Percentiles rank a stretch among this genome's conserved stretches.
Conservation (phyloP, 2,329 filamentous ascomycete species). For the Ceratocystis cubensis region DNA sequence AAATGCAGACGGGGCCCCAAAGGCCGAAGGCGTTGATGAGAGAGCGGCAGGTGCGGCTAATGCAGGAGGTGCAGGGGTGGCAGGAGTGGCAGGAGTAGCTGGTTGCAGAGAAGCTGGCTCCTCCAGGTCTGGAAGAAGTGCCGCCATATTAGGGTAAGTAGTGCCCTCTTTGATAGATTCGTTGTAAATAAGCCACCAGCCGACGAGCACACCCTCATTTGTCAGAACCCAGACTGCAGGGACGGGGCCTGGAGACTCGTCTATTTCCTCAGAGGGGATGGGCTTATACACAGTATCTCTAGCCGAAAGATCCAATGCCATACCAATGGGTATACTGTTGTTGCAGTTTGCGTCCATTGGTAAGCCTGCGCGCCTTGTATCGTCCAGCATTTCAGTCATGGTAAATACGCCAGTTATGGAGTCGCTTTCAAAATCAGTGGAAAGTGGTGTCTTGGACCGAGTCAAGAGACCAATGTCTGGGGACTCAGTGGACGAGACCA, state of each 20-base stretch:
- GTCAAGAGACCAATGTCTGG: conserved; percentile 69
- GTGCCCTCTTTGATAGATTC: conserved; percentile 67
- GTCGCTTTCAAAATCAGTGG: conserved; percentile 45
- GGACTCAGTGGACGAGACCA: conserved; percentile 69
- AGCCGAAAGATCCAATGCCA: conserved; percentile 71
- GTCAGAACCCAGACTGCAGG: conserved; percentile 78
- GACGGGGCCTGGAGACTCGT: conserved; percentile 65
- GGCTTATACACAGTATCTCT: conserved; percentile 67
- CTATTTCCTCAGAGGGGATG: conserved; percentile 60
- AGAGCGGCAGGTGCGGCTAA: conserved; percentile 27
- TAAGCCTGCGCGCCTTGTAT: conserved; percentile 61
- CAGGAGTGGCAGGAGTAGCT: conserved; percentile 22
- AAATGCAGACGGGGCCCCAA: conserved; percentile 26
- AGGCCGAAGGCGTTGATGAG: conserved; percentile 26
- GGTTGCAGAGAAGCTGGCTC: conserved; percentile 24
- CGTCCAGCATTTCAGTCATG: conserved; percentile 57
- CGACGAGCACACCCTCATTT: conserved; percentile 69
- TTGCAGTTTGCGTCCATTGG: conserved; percentile 50
- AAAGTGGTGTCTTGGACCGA: conserved; percentile 56
- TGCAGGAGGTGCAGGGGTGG: conserved; percentile 24
- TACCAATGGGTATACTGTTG: conserved; percentile 68
- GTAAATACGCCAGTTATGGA: conserved; percentile 57
- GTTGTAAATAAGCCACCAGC: conserved; percentile 88
- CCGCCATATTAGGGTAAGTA: conserved; percentile 58
- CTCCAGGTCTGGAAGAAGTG: conserved; percentile 30